phyloP scores from a whole-genome alignment of 805 yeast genomes.

The Candida sanyiensis region DNA sequence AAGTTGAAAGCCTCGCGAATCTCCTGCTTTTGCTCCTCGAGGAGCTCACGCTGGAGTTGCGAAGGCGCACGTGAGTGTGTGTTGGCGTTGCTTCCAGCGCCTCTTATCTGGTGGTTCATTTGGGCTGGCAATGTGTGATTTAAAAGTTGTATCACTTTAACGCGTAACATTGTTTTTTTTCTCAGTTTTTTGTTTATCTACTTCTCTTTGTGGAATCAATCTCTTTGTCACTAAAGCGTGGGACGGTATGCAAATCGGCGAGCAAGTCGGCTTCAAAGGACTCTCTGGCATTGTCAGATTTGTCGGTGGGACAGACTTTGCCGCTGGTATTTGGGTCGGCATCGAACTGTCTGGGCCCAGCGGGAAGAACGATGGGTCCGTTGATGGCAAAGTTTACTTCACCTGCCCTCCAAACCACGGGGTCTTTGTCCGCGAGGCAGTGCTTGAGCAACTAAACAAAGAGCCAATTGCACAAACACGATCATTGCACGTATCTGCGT shows the following conservation, averaged over 20 bases:
- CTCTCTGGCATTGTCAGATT: conserved; percentile 41
- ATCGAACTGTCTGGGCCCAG: conserved; percentile 67
- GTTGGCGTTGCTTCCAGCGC: conserved; percentile 4
- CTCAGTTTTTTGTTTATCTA: background rate
- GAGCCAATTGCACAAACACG: background rate
- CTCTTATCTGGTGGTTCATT: conserved; percentile 4
- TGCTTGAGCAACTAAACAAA: conserved; percentile 18
- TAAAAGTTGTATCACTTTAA: background rate
- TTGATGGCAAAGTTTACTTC: conserved; percentile 58
- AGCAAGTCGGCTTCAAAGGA: conserved; percentile 15
- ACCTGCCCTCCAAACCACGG: conserved; percentile 49
- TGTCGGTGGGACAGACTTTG: conserved; percentile 51
- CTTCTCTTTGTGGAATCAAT: too few species aligned
- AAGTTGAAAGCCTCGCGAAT: conserved; percentile 86
- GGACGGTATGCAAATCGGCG: conserved; percentile 15
- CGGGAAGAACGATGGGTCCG: conserved; percentile 79
- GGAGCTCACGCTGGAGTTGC: conserved; percentile 55
- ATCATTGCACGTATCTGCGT: too few species aligned
- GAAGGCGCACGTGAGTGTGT: conserved; percentile 24
- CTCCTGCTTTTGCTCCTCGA: conserved; percentile 86
- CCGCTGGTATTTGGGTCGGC: conserved; percentile 74
- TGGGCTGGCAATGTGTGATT: background rate
- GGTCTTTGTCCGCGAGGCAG: conserved; percentile 41
- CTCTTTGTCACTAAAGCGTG: too few species aligned
- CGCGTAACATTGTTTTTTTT: background rate